Base-by-base conservation (phyloP, 176 grass and related monocot genomes). In the Lolium perenne region DNA sequence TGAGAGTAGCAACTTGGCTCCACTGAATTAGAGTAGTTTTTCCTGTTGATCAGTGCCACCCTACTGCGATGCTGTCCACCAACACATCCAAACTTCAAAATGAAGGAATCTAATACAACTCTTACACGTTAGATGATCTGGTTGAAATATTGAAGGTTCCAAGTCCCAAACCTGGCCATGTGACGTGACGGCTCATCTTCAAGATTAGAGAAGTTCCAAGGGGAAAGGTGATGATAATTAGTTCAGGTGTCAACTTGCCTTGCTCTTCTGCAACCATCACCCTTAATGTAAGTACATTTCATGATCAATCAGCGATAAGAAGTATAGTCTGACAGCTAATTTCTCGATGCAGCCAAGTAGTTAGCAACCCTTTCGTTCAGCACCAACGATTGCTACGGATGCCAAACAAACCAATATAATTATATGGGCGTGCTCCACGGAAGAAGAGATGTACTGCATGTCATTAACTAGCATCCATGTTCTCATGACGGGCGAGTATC, bases 221-320 rank as follows among this genome's bases (percentile, higher is more conserved):
- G n/a, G 71, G 68, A 41, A 16, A 71, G 38, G 6, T 21, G 26
- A 38, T 46, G 56, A 18, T 35, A 83, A 46, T 11, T 41, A 41
- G 73, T 16, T 90, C 46, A 79, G 55, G 71, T 53, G 88, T 83
- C 84, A 83, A 72, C 88, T 17, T 83, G 40, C 71, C 88, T 17
- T 83, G 40, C 71, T 16, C 7, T 63, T 25, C n/a, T 16, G 7
- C 67, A 64, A 6, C 41, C 63, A 35, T 22, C 71, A 8, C n/a
- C 54, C 49, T 86, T 18, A 43, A 12, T 62, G 83, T 82, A 69
- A 1, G 7, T 8, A 8, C 50, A 61, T 25, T 14, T 72, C 59
- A 53, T 76, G 75, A 18, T 21, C 47, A 38, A 46, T 80, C 74
- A 22, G 1, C 70, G 61, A 75, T n/a, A 26, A 12, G 2, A 32